These are phyloP conservation scores for Phragmites australis DNA, from an alignment of 176 grass and related monocot species.

Conservation along the genomic window DNA sequence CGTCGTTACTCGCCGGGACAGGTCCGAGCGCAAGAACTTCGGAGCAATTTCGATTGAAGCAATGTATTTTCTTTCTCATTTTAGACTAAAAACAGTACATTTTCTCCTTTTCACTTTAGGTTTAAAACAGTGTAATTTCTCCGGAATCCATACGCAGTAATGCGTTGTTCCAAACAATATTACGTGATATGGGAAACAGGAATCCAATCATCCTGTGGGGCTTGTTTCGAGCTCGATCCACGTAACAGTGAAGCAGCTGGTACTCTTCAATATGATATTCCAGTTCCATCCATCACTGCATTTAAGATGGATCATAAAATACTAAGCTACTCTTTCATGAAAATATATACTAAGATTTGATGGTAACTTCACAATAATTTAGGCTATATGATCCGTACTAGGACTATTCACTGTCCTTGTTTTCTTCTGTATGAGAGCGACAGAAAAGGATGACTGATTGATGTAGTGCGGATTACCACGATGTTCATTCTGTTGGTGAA, in stretches of 20 bases:
- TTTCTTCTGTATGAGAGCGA: not conserved
- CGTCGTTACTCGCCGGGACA: no score
- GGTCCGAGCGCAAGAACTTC: no score
- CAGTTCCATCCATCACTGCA: not conserved
- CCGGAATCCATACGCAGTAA: not conserved
- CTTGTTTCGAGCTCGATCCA: not conserved
- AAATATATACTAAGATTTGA: not conserved
- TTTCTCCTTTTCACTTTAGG: no score
- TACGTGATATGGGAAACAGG: not conserved
- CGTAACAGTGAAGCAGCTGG: not conserved
- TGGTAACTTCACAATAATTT: not conserved
- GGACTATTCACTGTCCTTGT: not conserved
- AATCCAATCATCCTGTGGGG: not conserved
- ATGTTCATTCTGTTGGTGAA: no score
- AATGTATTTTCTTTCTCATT: not conserved
- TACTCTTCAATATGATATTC: not conserved
- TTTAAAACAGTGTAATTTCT: not conserved
- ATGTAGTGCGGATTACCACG: not conserved
- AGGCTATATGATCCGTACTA: not conserved
- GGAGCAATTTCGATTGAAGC: not conserved
- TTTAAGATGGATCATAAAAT: not conserved
- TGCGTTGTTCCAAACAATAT: not conserved
- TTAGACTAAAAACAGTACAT: not conserved
- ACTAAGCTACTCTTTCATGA: not conserved
- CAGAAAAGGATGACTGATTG: not conserved